Conservation (phyloP, 257 asterid species). For the Coffea eugenioides region DNA sequence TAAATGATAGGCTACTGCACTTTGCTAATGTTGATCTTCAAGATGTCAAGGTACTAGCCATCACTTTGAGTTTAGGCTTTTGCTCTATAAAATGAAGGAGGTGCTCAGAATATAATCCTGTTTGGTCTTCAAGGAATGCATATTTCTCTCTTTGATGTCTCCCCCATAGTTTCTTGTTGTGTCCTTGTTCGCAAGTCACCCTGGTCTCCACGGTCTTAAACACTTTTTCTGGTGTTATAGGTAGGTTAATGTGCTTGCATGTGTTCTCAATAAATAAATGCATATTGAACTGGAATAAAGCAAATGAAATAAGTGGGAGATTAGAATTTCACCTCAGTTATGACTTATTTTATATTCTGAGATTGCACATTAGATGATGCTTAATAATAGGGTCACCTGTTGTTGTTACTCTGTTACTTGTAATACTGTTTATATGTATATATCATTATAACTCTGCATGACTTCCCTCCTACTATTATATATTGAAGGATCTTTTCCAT, state of each 20-base stretch:
- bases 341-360: too few species aligned
- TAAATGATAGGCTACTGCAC: conserved; percentile 65
- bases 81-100: background rate
- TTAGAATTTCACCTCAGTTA: background rate
- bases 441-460: background rate
- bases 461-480: background rate
- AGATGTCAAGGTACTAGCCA: conserved; percentile 77
- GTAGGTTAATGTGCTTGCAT: background rate
- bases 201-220: background rate
- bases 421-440: background rate
- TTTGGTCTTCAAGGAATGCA: background rate
- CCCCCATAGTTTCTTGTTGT: background rate
- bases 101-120: background rate
- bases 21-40: conserved; percentile 75
- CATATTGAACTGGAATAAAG: background rate
- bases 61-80: conserved; percentile 6
- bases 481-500: background rate
- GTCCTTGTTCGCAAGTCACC: background rate
- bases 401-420: background rate
- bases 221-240: background rate
- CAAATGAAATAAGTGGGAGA: background rate
- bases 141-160: background rate
- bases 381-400: background rate
- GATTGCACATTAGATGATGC: background rate
- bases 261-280: background rate